A percentile compares a stretch with the other conserved stretches of the same genome.
Evolutionary conservation across 2,329 filamentous ascomycete genomes (phyloP).

Genomic region (Monosporascus sp.): DNA sequence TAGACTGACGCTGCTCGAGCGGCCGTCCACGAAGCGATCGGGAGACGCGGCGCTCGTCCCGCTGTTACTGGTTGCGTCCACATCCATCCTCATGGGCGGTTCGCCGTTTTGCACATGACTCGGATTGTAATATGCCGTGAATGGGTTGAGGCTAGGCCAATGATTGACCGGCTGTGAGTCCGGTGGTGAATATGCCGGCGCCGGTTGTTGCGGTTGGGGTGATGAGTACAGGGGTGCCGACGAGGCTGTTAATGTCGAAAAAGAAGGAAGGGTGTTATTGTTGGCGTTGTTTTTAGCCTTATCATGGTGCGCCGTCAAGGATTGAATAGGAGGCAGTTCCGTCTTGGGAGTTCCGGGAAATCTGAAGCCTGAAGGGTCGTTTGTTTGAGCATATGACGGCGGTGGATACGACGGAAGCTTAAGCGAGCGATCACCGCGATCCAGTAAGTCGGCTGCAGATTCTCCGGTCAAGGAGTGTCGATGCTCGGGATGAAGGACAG

Average conservation of each 20-base stretch:
- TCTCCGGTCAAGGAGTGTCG: slow-evolving; percentile 18
- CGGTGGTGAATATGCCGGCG: slow-evolving; percentile 21
- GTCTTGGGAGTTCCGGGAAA: slow-evolving; percentile 31
- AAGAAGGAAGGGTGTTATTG: slow-evolving; percentile 34
- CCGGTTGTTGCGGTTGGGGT: slow-evolving; percentile 16
- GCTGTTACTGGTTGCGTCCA: slow-evolving; percentile 38
- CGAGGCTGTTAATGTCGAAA: slow-evolving; percentile 35
- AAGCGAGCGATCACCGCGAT: slow-evolving; percentile 24
- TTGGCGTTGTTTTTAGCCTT: slow-evolving; percentile 14
- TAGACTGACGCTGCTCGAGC: slow-evolving; percentile 49
- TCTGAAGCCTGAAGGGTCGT: slow-evolving; percentile 26
- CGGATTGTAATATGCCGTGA: slow-evolving; percentile 43
- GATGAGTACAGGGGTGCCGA: slow-evolving; percentile 20
- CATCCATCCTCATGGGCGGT: slow-evolving; percentile 44
- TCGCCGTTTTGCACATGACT: slow-evolving; percentile 38
- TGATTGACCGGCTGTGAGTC: slow-evolving; percentile 24
- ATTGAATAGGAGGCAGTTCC: slow-evolving; percentile 40
- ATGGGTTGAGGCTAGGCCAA: slow-evolving; percentile 46
- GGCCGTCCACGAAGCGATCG: slow-evolving; percentile 38
- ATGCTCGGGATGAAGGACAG: slow-evolving; percentile 8
- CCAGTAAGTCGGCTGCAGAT: slow-evolving; percentile 13
- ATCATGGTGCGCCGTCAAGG: slow-evolving; percentile 19
- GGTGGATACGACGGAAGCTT: slow-evolving; percentile 31
- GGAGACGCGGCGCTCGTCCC: slow-evolving; percentile 39
- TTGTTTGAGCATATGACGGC: slow-evolving; percentile 31